Base-by-base conservation (phyloP, 1,284 basidiomycete species). In the Irpex sp. region DNA sequence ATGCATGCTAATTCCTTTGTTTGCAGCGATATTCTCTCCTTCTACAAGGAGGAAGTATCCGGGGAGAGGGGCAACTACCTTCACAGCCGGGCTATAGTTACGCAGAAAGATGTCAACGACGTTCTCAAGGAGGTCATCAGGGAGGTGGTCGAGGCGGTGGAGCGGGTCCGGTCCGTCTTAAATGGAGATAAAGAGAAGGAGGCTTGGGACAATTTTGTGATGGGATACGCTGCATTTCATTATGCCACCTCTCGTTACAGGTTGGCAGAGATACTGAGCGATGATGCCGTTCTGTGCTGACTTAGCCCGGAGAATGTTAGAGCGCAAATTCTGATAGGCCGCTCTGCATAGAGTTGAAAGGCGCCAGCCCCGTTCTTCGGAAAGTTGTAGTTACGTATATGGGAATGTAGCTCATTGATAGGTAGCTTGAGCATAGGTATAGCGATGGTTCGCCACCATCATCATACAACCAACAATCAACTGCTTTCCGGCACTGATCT, bases 41-140 rank as follows among this genome's bases (percentile, higher is more conserved):
- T 66, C 59, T 67, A 70, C 63, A 70, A 69, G 43, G 69, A 70
- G 49, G 63, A 67, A 31, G 37, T 65, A 6, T 60, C 47, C 1
- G 62, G 59, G 1, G 69, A 70, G 36, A 59, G 54, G 8, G 58
- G 50, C 5, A 68, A 65, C 62, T 68, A 65, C 47, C 59, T 70
- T 19, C 58, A 62, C 62, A 63, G 63, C 17, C 62, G 61, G 7
- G 65, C 62, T 4, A n/a, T 26, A 4, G 63, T 65, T 6, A 63
- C 57, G 3, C 57, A 61, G 1, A 66, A 61, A 47, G 43, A 51
- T 37, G 31, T 61, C n/a, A 26, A 57, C 4, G 53, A 61, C 36
- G 61, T 58, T 0, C 53, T 77, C 36, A 58, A 63, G 7, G 68
- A 74, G 35, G 70, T 75, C 13, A 46, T 67, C 9, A 47, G 63